Evolutionary conservation across 169 alveolate species (phyloP), one percentile per base, ranked within the genome.

Genomic region (Plasmodium sp.): DNA sequence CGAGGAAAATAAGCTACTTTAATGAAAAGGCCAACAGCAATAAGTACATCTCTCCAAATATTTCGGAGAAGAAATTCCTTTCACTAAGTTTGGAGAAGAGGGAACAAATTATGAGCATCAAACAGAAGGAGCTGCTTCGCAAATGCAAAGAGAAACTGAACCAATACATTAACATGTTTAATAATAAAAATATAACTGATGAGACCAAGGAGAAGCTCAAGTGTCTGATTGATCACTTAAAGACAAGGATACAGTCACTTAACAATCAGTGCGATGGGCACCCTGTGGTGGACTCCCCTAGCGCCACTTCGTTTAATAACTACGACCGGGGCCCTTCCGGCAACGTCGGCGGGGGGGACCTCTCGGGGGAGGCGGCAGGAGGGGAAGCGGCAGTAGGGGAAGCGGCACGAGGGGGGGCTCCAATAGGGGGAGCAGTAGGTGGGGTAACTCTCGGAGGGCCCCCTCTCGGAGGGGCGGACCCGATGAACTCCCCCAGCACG

Each of bases 141-240:
- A 90, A 90, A 45, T 90, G 94, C 56, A 90, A 90, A 27, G 94
- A 90, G 36, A 90, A 90, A 48, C 27, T 90, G 36, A 90, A 90
- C 31, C 79, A 90, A 51, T 90, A 90, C 45, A 90, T 90, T 34
- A 80, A 90, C 18, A 90, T 90, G 94, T 80, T 80, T 34, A 90
- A 90, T 67, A 81, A 80, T 43, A 80, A 90, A 67, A 90, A 33
- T 67, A 90, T 67, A 39, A 80, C 82, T 18, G 90, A 80, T 22
- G 94, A 58, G 22, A 67, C 81, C 2, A 90, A 80, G 51, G 22
- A 79, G 22, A 80, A 90, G 22, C 73, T 90, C 58, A 80, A 90
- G 82, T 16, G 83, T 16, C 67, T 90, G 33, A 90, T 90, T 16
- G 90, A 90, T 3, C 94, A 90, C 43, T 22, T 90, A 9, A 90